Conservation (phyloP, 441 rosid genomes). For the Jatropha multifida region DNA sequence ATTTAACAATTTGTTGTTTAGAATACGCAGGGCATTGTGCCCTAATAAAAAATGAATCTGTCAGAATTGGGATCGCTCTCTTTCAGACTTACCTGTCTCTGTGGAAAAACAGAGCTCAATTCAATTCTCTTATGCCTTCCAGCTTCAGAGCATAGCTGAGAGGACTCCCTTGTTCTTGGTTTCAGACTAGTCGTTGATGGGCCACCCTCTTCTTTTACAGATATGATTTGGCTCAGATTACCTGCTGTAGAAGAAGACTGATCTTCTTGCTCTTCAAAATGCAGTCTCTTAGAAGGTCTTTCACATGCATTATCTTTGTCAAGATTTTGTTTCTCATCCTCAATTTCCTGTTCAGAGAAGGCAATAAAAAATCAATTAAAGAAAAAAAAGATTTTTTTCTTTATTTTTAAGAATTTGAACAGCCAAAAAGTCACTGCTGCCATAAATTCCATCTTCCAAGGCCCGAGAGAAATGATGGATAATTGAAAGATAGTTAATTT, state of each 20-base stretch:
- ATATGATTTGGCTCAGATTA: slow-evolving; percentile 16
- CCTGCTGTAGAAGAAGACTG: slow-evolving; percentile 25
- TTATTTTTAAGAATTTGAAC: not conserved
- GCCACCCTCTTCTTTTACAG: slow-evolving; percentile 22
- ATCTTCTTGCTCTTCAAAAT: slow-evolving; percentile 27
- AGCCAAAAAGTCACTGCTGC: not conserved
- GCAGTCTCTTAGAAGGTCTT: slow-evolving; percentile 33
- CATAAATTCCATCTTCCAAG: not conserved
- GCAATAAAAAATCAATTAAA: not conserved
- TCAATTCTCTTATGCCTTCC: not conserved
- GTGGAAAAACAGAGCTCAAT: not conserved
- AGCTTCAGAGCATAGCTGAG: slow-evolving; percentile 12
- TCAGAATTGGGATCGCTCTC: slow-evolving; percentile 2
- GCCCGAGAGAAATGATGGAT: not conserved
- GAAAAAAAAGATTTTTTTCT: not conserved
- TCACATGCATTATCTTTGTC: slow-evolving; percentile 18
- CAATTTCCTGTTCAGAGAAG: not conserved
- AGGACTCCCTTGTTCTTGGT: slow-evolving; percentile 11
- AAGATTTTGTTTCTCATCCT: not conserved
- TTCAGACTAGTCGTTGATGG: not conserved
- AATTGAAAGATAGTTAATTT: not conserved
- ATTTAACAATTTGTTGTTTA: slow-evolving; percentile 16
- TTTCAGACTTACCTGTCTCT: not conserved
- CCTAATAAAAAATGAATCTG: not conserved
- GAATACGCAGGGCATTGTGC: not conserved